Evolutionary conservation across 768 basidiomycete genomes (phyloP).

Genomic region (Leccinum imitatum): DNA sequence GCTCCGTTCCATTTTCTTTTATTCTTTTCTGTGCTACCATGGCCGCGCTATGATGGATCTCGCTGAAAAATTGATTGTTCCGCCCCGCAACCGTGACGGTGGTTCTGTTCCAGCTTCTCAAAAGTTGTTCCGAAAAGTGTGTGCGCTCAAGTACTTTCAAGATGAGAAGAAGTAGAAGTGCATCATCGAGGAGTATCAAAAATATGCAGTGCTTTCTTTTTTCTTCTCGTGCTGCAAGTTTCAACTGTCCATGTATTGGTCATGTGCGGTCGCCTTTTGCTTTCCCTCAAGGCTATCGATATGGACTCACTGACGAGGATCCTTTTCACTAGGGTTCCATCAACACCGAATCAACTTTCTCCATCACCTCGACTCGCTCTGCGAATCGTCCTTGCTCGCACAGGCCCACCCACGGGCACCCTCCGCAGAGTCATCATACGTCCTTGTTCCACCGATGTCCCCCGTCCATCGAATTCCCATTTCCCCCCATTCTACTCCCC

Average conservation of each 20-base stretch:
- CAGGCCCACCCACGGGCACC: slow-evolving; percentile 46
- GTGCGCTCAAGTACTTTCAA: slow-evolving; percentile 79
- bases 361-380: slow-evolving; percentile 87
- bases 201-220: slow-evolving; percentile 41
- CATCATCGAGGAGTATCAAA: slow-evolving; percentile 86
- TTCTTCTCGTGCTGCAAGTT: background rate
- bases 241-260: background rate
- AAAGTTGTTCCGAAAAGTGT: slow-evolving; percentile 65
- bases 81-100: no score
- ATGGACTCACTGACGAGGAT: background rate
- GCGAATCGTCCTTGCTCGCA: slow-evolving; percentile 71
- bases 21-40: background rate
- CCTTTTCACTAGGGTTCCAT: slow-evolving; percentile 61
- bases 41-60: background rate
- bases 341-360: slow-evolving; percentile 93
- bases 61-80: no score
- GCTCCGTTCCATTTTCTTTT: background rate
- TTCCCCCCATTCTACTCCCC: background rate
- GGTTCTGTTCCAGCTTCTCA: no score
- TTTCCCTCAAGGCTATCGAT: background rate
- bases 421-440: no score
- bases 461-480: background rate
- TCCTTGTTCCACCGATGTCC: background rate
- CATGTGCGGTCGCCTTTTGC: background rate
- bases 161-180: slow-evolving; percentile 93